Evolutionary conservation across 371 early-diverging fungal genomes (phyloP), one percentile per base, ranked within the genome.

Genomic region (Actinomortierella ambigua): DNA sequence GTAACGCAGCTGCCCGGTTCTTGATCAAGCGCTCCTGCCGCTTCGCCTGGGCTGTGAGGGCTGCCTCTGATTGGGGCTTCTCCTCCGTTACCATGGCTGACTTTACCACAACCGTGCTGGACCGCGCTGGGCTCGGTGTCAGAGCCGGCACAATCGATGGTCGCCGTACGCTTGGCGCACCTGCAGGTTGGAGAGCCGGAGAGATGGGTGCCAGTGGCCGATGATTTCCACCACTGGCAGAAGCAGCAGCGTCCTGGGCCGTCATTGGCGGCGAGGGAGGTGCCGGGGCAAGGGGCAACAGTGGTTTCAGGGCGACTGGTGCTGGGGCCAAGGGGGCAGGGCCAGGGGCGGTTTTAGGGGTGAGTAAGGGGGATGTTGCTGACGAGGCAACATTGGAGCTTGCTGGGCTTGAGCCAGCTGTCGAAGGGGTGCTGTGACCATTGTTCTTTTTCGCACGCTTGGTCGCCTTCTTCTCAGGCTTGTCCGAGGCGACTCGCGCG

Each of bases 1-100:
- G 77, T 42, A 94, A 78, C 2, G 96, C 96, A 0, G 94, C 93
- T 0, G 93, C 95, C n/a, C 96, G 83, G 70, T 96, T 96, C 80
- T 94, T 94, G 60, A 95, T 92, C 55, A 95, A 70, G 17, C 96
- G 83, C 66, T 93, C 93, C 69, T 94, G 93, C 27, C 91, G 83
- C 73, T 95, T 96, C 20, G 66, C 66, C 46, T 71, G 73, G 9
- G 73, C 73, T 11, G 57, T 62, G 53, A 71, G 22, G 26, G 58
- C 73, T 2, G 73, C 73, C 24, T 71, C 73, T 6, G 73, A 71
- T 46, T 65, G 73, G 28, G 73, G 73, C 57, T 71, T 71, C 26
- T 71, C 66, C 3, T 71, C 73, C 9, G 66, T 65, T 28, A 62
- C 27, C 55, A 71, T 40, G 2, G 73, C 62, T 26, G 73, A 71